A percentile compares a stretch with the other conserved stretches of the same genome.
Conservation (phyloP, 2,329 filamentous ascomycete genomes). For the Colletotrichum cordylinicola region DNA sequence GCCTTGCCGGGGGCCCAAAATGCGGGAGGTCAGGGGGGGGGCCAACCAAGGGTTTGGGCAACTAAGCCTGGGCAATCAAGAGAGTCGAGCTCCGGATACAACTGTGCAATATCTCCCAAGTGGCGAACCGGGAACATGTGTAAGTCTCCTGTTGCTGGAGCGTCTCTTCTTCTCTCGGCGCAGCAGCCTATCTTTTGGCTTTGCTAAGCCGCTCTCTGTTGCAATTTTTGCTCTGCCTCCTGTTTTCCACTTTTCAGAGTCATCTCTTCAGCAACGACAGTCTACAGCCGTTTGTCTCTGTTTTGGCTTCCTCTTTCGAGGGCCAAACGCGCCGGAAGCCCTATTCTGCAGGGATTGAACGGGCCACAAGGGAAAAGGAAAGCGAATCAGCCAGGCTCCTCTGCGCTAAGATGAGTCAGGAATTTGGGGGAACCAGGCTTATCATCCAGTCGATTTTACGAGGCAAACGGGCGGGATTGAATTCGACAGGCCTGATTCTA, state of each 20-base stretch:
- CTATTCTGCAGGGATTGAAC: constrained; percentile 12
- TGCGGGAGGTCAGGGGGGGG: constrained; percentile 12
- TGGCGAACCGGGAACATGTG: constrained; percentile 8
- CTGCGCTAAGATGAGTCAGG: constrained; percentile 13
- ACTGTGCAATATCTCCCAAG: background rate
- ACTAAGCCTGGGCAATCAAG: background rate
- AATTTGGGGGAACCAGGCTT: background rate
- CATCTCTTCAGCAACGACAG: background rate
- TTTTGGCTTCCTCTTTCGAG: background rate
- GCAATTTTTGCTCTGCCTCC: background rate
- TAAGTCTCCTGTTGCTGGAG: constrained; percentile 19
- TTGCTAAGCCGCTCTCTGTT: background rate
- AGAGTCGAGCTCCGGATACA: background rate
- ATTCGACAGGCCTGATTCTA: constrained; percentile 1
- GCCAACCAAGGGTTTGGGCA: background rate
- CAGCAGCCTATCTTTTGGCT: background rate
- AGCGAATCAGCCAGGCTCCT: background rate
- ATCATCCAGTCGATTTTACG: background rate
- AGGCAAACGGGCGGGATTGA: constrained; percentile 9
- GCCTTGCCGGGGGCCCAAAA: constrained; percentile 3
- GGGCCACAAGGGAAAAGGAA: constrained; percentile 1
- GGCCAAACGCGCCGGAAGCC: constrained; percentile 13
- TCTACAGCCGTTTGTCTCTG: background rate
- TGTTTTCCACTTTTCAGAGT: background rate
- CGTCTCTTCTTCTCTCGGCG: background rate